Percentiles rank a stretch among this genome's conserved stretches.
Conservation (phyloP, 2,329 filamentous ascomycete species). For the Zasmidium angulare region DNA sequence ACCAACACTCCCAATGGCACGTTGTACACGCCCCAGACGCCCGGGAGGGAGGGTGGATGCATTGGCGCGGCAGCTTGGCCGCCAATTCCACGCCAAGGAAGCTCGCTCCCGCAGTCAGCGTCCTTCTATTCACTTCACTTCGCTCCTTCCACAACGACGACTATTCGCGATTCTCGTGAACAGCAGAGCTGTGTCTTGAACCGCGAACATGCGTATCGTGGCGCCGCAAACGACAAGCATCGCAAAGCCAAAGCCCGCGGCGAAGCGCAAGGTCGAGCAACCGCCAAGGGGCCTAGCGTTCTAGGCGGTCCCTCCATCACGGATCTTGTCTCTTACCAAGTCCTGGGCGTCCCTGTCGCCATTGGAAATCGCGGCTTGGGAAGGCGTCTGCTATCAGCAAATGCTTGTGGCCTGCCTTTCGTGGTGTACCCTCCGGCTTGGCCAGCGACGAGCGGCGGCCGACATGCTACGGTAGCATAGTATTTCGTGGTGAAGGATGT, state of each 20-base stretch:
- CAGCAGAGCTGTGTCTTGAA: neutral
- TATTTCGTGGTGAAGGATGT: neutral
- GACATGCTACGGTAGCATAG: constrained; percentile 19
- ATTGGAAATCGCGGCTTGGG: constrained; percentile 1
- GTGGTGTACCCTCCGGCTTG: constrained; percentile 22
- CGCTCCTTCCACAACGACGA: neutral
- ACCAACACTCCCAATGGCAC: neutral
- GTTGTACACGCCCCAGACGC: neutral
- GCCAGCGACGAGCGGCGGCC: constrained; percentile 8
- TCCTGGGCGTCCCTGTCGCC: constrained; percentile 8
- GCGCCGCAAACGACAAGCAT: neutral
- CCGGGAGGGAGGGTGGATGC: neutral
- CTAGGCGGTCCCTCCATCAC: constrained; percentile 3
- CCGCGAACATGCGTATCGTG: neutral
- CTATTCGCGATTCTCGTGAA: neutral
- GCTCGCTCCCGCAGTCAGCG: neutral
- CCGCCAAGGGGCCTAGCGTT: neutral
- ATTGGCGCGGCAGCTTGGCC: neutral
- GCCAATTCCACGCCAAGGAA: neutral
- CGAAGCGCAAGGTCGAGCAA: constrained; percentile 2
- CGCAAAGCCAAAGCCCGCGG: constrained; percentile 2
- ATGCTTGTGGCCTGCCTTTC: constrained; percentile 20
- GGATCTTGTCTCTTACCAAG: neutral
- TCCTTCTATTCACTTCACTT: neutral
- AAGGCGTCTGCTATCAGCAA: constrained; percentile 13